A percentile compares a stretch with the other conserved stretches of the same genome.
These are phyloP conservation scores for Hypsizygus ulmarius DNA, from an alignment of 1,284 basidiomycete species.

Conservation along the genomic window DNA sequence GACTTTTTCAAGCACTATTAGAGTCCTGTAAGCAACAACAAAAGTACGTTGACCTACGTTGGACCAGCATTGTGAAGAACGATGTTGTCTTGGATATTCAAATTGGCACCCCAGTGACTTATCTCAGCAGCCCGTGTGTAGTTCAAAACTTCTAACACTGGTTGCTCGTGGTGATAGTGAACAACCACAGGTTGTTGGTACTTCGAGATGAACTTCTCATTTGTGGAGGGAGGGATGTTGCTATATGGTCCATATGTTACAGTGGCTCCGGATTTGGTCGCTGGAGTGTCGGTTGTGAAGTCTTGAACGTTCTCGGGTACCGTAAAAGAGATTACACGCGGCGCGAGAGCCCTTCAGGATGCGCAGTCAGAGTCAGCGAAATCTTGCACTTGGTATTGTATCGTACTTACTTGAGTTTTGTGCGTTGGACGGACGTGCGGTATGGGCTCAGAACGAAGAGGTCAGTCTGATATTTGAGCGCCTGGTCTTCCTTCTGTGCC, in stretches of 20 bases:
- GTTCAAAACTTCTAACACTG: conserved; percentile 74
- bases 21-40: conserved; percentile 8
- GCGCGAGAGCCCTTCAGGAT: conserved; percentile 55
- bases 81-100: conserved; percentile 91
- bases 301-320: conserved; percentile 53
- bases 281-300: conserved; percentile 55
- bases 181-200: conserved; percentile 68
- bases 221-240: conserved; percentile 64
- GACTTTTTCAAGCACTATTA: conserved; percentile 40
- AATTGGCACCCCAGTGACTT: conserved; percentile 94
- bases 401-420: conserved; percentile 76
- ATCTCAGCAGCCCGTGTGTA: conserved; percentile 84
- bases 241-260: conserved; percentile 89
- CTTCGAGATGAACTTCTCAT: conserved; percentile 50
- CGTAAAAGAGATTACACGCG: conserved; percentile 69
- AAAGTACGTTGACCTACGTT: conserved; percentile 50
- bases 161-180: conserved; percentile 80
- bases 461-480: conserved; percentile 75
- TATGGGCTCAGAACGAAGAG: conserved; percentile 84
- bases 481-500: conserved; percentile 77
- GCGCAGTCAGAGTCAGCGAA: background rate
- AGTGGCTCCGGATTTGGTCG: conserved; percentile 76
- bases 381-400: conserved; percentile 1
- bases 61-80: conserved; percentile 86
- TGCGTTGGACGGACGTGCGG: conserved; percentile 74